These are phyloP conservation scores for Jacaranda copaia DNA, from an alignment of 257 asterid genomes.

Conservation along the genomic window DNA sequence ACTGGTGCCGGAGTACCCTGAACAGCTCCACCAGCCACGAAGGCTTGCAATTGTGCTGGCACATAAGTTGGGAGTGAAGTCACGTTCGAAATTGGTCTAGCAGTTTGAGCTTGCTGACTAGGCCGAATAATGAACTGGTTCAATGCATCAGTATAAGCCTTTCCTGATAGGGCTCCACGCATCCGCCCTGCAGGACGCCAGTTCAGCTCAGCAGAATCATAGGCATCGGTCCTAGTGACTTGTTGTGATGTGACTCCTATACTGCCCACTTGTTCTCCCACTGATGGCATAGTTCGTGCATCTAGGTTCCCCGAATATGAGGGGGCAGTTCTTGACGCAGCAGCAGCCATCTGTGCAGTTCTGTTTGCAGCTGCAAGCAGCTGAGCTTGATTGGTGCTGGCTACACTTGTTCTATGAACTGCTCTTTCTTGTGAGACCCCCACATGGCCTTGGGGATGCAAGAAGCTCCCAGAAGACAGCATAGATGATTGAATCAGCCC, in stretches of 20 bases:
- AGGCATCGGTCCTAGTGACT: constrained; percentile 34
- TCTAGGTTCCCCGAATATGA: constrained; percentile 41
- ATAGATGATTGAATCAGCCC: constrained; percentile 40
- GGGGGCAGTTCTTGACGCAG: constrained; percentile 43
- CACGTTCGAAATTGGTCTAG: constrained; percentile 45
- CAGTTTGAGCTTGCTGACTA: constrained; percentile 55
- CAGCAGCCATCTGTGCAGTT: constrained; percentile 47
- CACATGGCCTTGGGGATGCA: constrained; percentile 41
- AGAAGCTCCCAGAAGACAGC: constrained; percentile 39
- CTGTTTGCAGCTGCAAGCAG: constrained; percentile 47
- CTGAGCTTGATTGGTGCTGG: constrained; percentile 48
- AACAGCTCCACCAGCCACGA: constrained; percentile 31
- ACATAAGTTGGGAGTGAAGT: constrained; percentile 38
- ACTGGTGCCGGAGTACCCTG: constrained; percentile 22
- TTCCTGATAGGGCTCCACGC: constrained; percentile 82
- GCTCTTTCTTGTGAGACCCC: constrained; percentile 42
- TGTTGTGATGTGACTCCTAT: constrained; percentile 42
- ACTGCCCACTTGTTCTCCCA: constrained; percentile 44
- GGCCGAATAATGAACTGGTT: constrained; percentile 54
- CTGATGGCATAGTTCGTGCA: constrained; percentile 31
- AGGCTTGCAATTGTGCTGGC: constrained; percentile 41
- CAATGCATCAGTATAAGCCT: constrained; percentile 61
- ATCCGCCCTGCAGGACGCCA: constrained; percentile 74
- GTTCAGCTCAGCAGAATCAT: constrained; percentile 37
- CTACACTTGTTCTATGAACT: constrained; percentile 31